Base-by-base conservation (phyloP, 495 filamentous ascomycete genomes). In the Annulohypoxylon stygium region DNA sequence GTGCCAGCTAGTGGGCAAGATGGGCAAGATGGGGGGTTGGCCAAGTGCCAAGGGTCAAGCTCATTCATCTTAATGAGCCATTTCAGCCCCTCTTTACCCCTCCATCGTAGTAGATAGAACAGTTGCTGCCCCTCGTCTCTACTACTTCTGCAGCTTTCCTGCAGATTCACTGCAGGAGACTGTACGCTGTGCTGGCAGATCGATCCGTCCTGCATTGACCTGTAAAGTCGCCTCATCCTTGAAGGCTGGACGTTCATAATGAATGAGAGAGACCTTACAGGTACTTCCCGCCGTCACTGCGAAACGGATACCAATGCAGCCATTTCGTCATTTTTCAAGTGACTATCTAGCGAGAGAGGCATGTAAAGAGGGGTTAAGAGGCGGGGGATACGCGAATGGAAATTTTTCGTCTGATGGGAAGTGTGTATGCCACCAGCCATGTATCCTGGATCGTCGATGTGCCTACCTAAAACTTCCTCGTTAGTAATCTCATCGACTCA, bases 131-230 rank as follows among this genome's bases (percentile, higher is more conserved):
- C 77, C 77, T 76, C 77, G 57, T 76, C 75, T 76, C 67, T 47
- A 71, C 70, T 67, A 45, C 70, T 50, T 71, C 70, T 71, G 74
- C 76, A 73, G 71, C 71, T 71, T 61, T 47, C 65, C 63, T 70
- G 75, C 74, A 78, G 69, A 71, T 64, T 68, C 55, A 65, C 71
- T 76, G 77, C 77, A 77, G 70, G 72, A 77, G 64, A 65, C 64
- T 75, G 34, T 70, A 69, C 75, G 77, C 73, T 79, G 75, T 71
- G 77, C 54, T 79, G 77, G 77, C 77, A 77, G 73, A 75, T 75
- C 73, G 73, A 75, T 75, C 73, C 73, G 69, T 51, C 61, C 33
- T 75, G 73, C 73, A 75, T 69, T 47, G 73, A 48, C 57, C 69
- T 75, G 30, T 66, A 61, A 75, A 61, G 65, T 66, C 50, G 73